Evolutionary conservation across 768 basidiomycete species (phyloP), one percentile per base, ranked within the genome.

Genomic region (Lentinula sp.): DNA sequence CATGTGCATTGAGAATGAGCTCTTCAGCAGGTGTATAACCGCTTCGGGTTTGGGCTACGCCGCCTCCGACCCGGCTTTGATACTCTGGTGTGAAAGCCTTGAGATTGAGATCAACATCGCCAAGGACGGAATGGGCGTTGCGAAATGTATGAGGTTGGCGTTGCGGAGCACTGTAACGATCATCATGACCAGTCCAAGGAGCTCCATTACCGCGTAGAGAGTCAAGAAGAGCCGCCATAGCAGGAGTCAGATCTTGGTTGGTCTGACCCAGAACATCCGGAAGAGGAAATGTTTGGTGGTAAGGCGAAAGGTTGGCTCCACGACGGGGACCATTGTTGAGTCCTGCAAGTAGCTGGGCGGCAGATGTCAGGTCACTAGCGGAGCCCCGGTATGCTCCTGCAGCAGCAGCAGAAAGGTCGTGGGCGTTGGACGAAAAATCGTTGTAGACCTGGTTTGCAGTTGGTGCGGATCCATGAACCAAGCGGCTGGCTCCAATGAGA

Each of bases 21-120:
- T 87, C 83, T 68, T 90, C 88, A 0, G 87, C 77, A 1, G 86
- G 76, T 0, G 88, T 90, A 64, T 85, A 90, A 1, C 88, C 88
- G 1, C 81, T 77, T 35, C 73, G 71, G 6, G 79, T 74, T 43
- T 77, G 77, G 42, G 66, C 60, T 50, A 63, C 61, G 39, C 61
- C 54, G 39, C 50, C 58, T 41, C 46, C 51, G 10, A n/a, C 18
- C 0, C 36, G 49, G 23, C 4, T 61, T 4, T 53, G 60, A 43
- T 10, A 53, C 28, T 62, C 56, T 35, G 64, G 65, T 61, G 62
- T 43, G 57, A 52, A 60, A 41, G 28, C n/a, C n/a, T n/a, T 36
- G 10, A 59, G 64, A 32, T 51, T 54, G n/a, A 61, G 62, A 36
- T 62, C 42, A 55, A 63, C 61, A 36, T 59, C 52, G n/a, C 61